Evolutionary conservation across 106 monocot genomes (phyloP), one percentile per base, ranked within the genome.

Genomic region (Chionographis japonica): DNA sequence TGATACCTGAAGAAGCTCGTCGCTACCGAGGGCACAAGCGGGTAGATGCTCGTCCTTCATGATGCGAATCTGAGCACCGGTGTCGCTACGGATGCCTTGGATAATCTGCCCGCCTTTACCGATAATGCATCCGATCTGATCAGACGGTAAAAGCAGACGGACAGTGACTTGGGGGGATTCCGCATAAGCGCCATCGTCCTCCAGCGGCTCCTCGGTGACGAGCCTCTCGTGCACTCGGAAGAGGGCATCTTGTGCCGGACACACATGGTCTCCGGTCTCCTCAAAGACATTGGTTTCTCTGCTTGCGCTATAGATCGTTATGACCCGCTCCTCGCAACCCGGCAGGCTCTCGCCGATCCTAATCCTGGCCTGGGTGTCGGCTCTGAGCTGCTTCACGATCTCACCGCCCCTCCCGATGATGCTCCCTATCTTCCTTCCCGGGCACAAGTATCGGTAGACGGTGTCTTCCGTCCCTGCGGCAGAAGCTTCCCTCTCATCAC

Each of bases 101-200:
- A 90, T 77, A 52, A 86, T 86, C 19, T 80, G 85, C 3, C 90
- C 90, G 11, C 83, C 90, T 83, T 87, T 85, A 10, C 97, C 97
- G 83, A 97, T 92, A 63, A 97, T 80, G 58, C 92, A 97, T 50
- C 97, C 97, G 75, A 97, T 92, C 61, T 97, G 97, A 82, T 97
- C 97, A 4, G 89, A 85, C 41, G 97, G 97, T 56, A 97, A 84
- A 67, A 97, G 86, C 52, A 97, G 61, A 8, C 97, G 86, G 50
- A 76, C 83, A 36, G 89, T 89, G 72, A 87, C 84, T 58, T 87
- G 82, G 68, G 75, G 65, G 36, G 57, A 50, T 75, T 53, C 75
- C 17, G 36, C 68, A 71, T 87, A 84, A 43, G 2, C 52, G 12
- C 89, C 92, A 70, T 89, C 89, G 46, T 80, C 89, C 58, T 16